Conservation (phyloP, 768 basidiomycete species). For the Sporobolomyces phaffii region DNA sequence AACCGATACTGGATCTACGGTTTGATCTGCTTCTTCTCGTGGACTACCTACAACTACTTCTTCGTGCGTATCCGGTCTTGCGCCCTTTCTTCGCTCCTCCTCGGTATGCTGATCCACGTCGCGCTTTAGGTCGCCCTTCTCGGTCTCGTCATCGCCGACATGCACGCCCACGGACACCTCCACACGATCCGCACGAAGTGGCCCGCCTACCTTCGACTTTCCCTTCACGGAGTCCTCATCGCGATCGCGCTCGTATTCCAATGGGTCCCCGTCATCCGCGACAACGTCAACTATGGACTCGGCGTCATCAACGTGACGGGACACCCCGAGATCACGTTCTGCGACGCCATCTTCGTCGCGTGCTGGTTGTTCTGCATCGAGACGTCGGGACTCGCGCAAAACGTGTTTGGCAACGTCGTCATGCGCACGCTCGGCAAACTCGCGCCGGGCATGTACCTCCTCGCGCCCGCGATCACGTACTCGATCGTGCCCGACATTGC, state of each 20-base stretch:
- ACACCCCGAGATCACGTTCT: conserved; percentile 42
- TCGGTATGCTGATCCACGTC: neutral
- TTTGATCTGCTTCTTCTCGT: conserved; percentile 42
- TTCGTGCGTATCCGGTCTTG: conserved; percentile 1
- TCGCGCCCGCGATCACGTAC: conserved; percentile 42
- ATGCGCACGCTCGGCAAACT: conserved; percentile 43
- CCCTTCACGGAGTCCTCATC: conserved; percentile 41
- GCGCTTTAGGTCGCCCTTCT: conserved; percentile 35
- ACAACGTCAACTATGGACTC: conserved; percentile 43
- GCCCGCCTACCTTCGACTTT: conserved; percentile 39
- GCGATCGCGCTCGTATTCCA: conserved; percentile 41
- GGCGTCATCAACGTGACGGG: conserved; percentile 41
- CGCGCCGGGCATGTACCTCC: conserved; percentile 42
- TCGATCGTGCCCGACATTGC: conserved; percentile 43
- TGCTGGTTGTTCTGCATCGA: conserved; percentile 43
- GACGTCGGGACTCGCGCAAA: conserved; percentile 40
- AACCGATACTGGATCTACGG: conserved; percentile 44
- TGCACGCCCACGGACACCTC: conserved; percentile 43
- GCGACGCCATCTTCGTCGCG: conserved; percentile 42
- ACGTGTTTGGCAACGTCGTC: conserved; percentile 44
- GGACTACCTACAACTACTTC: conserved; percentile 45
- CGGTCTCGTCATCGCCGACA: conserved; percentile 43
- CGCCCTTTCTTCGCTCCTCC: neutral
- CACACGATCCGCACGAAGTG: conserved; percentile 41
- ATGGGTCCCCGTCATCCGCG: conserved; percentile 42